These are phyloP conservation scores for Leptographium radiaticola DNA, from an alignment of 2,329 filamentous ascomycete genomes.

Conservation along the genomic window DNA sequence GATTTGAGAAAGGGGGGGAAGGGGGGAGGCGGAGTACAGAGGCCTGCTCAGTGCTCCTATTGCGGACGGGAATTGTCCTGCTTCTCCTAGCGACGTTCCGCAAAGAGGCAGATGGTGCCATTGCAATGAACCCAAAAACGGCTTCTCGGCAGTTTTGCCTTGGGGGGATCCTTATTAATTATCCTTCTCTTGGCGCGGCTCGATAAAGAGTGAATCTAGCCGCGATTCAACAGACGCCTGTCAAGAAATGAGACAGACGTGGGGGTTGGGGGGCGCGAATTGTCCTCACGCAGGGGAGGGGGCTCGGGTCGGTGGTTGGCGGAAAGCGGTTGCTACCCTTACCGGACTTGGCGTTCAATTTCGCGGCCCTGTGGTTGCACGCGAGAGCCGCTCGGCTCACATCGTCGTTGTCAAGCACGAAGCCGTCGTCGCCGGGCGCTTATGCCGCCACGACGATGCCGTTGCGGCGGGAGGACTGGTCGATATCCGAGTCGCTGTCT, in stretches of 20 bases:
- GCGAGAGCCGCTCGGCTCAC: background rate
- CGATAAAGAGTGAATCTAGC: constrained; percentile 4
- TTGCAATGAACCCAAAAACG: constrained; percentile 1
- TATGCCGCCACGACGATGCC: constrained; percentile 43
- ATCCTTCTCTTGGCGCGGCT: constrained; percentile 1
- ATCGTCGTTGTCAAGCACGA: background rate
- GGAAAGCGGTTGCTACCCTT: too few species aligned
- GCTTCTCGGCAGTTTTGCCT: background rate
- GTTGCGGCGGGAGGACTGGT: constrained; percentile 41
- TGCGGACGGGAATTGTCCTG: background rate
- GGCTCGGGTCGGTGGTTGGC: too few species aligned
- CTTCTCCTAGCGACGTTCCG: background rate
- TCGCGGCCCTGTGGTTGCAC: background rate
- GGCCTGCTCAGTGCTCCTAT: constrained; percentile 5
- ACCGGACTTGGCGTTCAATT: background rate
- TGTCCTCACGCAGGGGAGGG: too few species aligned
- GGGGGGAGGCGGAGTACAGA: background rate
- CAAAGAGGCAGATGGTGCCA: background rate
- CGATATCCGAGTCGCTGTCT: constrained; percentile 41
- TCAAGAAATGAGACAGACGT: background rate
- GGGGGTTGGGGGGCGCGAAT: background rate
- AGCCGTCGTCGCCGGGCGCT: constrained; percentile 2
- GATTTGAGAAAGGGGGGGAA: background rate
- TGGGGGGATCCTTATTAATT: background rate
- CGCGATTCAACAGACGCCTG: background rate